phyloP scores from a whole-genome alignment of 495 filamentous ascomycete species.

The Beverwykella pulmonaria region DNA sequence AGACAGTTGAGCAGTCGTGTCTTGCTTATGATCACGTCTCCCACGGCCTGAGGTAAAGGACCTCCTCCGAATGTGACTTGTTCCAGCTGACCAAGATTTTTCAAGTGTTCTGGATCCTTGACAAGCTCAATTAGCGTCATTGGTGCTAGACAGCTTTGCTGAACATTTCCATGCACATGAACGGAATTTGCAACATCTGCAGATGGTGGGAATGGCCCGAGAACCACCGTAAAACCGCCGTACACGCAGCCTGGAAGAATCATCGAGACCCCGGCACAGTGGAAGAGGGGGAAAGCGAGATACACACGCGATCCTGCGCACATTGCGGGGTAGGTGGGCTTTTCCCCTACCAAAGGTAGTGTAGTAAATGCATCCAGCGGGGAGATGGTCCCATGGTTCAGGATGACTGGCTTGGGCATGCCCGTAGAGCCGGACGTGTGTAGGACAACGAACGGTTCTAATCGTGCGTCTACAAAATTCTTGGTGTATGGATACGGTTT shows the following conservation, averaged over 20 bases:
- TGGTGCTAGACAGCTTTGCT: neutral
- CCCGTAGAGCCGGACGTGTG: constrained; percentile 44
- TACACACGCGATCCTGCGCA: neutral
- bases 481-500: constrained; percentile 31
- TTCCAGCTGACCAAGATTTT: neutral
- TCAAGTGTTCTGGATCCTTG: neutral
- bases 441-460: constrained; percentile 41
- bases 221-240: neutral
- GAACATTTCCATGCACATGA: neutral
- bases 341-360: neutral
- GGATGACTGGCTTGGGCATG: constrained; percentile 36
- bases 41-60: neutral
- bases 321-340: neutral
- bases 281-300: neutral
- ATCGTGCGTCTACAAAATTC: constrained; percentile 36
- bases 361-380: neutral
- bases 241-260: constrained; percentile 2
- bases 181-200: neutral
- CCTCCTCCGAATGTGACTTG: neutral
- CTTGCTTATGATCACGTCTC: neutral
- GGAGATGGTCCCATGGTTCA: constrained; percentile 4
- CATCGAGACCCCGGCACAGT: neutral
- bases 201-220: neutral
- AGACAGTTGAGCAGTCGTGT: neutral
- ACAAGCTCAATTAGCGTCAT: neutral